Evolutionary conservation across 306 rosid genomes (phyloP), one percentile per base, ranked within the genome.

Genomic region (Fagus sylvatica): DNA sequence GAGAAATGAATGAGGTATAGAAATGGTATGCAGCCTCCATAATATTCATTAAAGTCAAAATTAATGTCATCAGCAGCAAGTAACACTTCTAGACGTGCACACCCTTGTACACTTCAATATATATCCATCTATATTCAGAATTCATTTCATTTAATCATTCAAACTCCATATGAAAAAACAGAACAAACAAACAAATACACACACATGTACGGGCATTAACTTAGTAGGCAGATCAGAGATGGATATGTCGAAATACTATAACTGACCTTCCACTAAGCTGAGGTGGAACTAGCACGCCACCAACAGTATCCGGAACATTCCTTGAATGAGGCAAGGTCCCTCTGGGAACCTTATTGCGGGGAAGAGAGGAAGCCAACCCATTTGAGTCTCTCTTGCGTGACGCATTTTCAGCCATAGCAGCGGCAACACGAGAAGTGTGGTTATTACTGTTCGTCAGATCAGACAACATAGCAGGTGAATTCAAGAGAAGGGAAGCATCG

Each of bases 251-350:
- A 55, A 17, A 76, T 13, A 32, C 39, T 56, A 22, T 56, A 71
- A 84, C 98, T 64, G 54, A 92, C 98, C 98, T 94, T 85, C 97
- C 98, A n/a, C 83, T 82, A 71, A 94, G 90, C 87, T 94, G 98
- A 70, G 98, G 98, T 11, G 98, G 98, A 82, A 90, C 82, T 54
- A 94, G 79, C 83, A 85, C 6, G 40, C 86, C 85, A 54, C 90
- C 75, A 72, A 69, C 60, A 49, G 97, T 92, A 71, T 94, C 98
- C 39, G 98, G 97, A 79, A 88, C 79, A 84, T 71, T 84, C 86
- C 83, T 90, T 57, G 97, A 85, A 76, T 76, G 90, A 72, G 85
- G 90, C 88, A 91, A 76, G 73, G 81, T 77, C 62, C 92, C 92
- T 82, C 86, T 85, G 0, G 97, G 97, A 84, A 89, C 80, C 87